These are phyloP conservation scores for Candida germanica DNA, from an alignment of 805 yeast genomes.

Conservation along the genomic window DNA sequence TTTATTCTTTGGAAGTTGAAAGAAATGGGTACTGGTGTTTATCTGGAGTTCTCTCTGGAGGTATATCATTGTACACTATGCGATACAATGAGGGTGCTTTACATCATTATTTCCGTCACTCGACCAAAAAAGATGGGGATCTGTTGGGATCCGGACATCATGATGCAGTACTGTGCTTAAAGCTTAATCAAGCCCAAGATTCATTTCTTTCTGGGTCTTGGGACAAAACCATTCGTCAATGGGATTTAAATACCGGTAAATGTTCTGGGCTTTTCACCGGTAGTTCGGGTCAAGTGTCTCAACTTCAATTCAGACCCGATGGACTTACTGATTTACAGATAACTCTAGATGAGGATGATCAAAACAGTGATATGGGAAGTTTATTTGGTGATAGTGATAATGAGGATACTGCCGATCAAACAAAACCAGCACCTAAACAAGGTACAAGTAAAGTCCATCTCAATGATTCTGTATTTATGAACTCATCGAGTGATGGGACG, in stretches of 20 bases:
- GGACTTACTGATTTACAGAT: constrained; percentile 45
- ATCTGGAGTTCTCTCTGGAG: constrained; percentile 81
- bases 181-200: constrained; percentile 59
- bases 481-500: constrained; percentile 82
- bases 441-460: constrained; percentile 22
- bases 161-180: constrained; percentile 70
- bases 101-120: constrained; percentile 62
- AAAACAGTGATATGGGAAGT: constrained; percentile 41
- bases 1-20: constrained; percentile 82
- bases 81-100: constrained; percentile 79
- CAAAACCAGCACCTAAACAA: constrained; percentile 10
- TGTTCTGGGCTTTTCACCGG: constrained; percentile 47
- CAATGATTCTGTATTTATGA: constrained; percentile 57
- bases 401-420: constrained; percentile 16
- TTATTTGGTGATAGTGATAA: constrained; percentile 48
- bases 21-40: constrained; percentile 79
- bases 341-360: constrained; percentile 23
- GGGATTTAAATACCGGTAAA: constrained; percentile 83
- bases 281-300: constrained; percentile 75
- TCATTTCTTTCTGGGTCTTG: constrained; percentile 79
- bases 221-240: constrained; percentile 76
- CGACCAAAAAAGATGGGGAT: constrained; percentile 26
- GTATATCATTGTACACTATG: constrained; percentile 79
- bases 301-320: constrained; percentile 65
- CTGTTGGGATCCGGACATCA: constrained; percentile 47